Conservation (phyloP, 2,329 filamentous ascomycete species). For the Phialocephala subalpina region DNA sequence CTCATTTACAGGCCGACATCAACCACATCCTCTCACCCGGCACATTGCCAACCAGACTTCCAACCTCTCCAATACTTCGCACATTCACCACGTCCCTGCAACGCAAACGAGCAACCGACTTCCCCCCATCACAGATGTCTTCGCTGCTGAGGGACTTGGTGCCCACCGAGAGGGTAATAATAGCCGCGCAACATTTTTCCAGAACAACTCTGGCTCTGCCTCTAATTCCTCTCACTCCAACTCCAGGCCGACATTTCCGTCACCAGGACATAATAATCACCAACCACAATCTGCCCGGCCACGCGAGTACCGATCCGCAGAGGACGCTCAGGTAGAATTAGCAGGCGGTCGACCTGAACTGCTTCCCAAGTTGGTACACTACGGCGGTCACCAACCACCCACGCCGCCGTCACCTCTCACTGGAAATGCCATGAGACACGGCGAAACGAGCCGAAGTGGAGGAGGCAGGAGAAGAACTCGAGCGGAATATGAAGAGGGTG, state of each 20-base stretch:
- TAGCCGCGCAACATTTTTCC: constrained; percentile 33
- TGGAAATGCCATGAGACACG: constrained; percentile 40
- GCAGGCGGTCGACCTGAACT: constrained; percentile 92
- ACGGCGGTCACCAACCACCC: constrained; percentile 91
- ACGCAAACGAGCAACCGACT: constrained; percentile 91
- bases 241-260: constrained; percentile 74
- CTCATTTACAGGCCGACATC: constrained; percentile 91
- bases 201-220: constrained; percentile 39
- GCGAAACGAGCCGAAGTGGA: constrained; percentile 55
- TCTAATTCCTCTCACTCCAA: constrained; percentile 70
- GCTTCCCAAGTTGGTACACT: constrained; percentile 92
- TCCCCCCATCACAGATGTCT: constrained; percentile 93
- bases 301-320: constrained; percentile 92
- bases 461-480: constrained; percentile 77
- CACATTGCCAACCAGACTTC: constrained; percentile 85
- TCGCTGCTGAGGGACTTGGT: constrained; percentile 77
- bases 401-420: constrained; percentile 71
- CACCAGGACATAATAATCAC: constrained; percentile 72
- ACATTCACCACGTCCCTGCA: constrained; percentile 90
- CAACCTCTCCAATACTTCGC: constrained; percentile 82
- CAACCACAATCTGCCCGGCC: constrained; percentile 66
- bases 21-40: constrained; percentile 77
- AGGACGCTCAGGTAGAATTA: constrained; percentile 91
- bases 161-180: constrained; percentile 59
- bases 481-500: constrained; percentile 93